A percentile compares a stretch with the other conserved stretches of the same genome.
phyloP scores from a whole-genome alignment of 1,139 yeast species.

The Geotrichum aggregatum region DNA sequence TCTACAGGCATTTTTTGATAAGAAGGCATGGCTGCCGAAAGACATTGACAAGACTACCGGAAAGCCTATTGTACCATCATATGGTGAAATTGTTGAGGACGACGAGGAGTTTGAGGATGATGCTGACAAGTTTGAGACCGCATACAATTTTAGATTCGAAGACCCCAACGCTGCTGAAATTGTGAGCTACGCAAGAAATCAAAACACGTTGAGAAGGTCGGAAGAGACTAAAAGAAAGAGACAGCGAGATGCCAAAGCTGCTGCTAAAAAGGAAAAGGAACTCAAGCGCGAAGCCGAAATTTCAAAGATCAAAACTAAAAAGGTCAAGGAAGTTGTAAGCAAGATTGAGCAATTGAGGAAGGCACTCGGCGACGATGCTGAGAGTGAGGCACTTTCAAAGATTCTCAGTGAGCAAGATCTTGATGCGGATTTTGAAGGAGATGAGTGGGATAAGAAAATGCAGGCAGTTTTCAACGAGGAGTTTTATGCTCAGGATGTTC shows the following conservation, averaged over 20 bases:
- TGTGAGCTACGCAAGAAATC: conserved; percentile 93
- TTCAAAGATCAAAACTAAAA: conserved; percentile 67
- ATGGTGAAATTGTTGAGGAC: conserved; percentile 48
- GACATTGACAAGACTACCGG: conserved; percentile 46
- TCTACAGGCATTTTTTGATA: conserved; percentile 63
- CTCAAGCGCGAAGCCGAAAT: conserved; percentile 57
- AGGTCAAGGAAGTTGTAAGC: conserved; percentile 72
- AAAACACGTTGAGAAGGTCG: conserved; percentile 84
- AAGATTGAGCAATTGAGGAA: conserved; percentile 71
- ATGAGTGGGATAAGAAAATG: conserved; percentile 89
- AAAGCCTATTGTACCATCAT: conserved; percentile 53
- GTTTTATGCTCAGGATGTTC: conserved; percentile 54
- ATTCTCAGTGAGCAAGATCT: conserved; percentile 71
- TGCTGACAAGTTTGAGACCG: conserved; percentile 84
- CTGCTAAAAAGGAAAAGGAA: conserved; percentile 50
- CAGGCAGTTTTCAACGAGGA: conserved; percentile 81
- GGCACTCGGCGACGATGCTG: conserved; percentile 75
- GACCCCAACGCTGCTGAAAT: conserved; percentile 89
- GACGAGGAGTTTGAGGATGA: conserved; percentile 90
- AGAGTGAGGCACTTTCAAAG: conserved; percentile 47
- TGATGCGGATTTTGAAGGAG: conserved; percentile 84
- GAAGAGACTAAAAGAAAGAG: conserved; percentile 72
- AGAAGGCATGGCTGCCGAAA: conserved; percentile 85
- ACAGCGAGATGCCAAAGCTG: conserved; percentile 69
- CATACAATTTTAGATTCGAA: conserved; percentile 91